A percentile compares a stretch with the other conserved stretches of the same genome.
phyloP scores from a whole-genome alignment of 192 early-diverging fungal species.

The Coemansia sp. region DNA sequence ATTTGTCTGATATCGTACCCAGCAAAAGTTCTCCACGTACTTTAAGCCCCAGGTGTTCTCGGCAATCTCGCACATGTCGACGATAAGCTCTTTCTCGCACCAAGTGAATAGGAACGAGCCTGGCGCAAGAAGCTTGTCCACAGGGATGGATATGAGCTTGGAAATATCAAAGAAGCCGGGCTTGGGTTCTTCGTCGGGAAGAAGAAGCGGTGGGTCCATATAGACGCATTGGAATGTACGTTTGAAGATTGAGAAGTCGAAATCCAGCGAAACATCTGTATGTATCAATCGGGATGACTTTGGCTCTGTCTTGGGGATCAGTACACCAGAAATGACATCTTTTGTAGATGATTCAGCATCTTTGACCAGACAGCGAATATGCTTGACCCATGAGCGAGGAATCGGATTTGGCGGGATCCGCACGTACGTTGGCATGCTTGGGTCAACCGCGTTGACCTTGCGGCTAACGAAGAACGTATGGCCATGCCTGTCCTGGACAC shows the following conservation, averaged over 20 bases:
- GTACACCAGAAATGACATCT: constrained; percentile 31
- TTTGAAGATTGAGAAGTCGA: constrained; percentile 55
- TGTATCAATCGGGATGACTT: constrained; percentile 33
- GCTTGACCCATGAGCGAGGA: constrained; percentile 82
- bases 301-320: constrained; percentile 35
- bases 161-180: constrained; percentile 37
- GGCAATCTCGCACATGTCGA: constrained; percentile 69
- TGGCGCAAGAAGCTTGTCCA: constrained; percentile 63
- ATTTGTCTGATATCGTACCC: constrained; percentile 83
- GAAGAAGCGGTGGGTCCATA: constrained; percentile 85
- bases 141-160: constrained; percentile 39
- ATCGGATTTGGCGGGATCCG: constrained; percentile 83
- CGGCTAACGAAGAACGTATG: constrained; percentile 85
- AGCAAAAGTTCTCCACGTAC: constrained; percentile 96
- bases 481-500: constrained; percentile 79
- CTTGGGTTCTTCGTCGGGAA: constrained; percentile 33
- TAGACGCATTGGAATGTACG: constrained; percentile 79
- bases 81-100: constrained; percentile 91
- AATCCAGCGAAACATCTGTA: constrained; percentile 28
- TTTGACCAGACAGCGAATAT: constrained; percentile 57
- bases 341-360: constrained; percentile 36
- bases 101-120: constrained; percentile 92
- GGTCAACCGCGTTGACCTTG: constrained; percentile 78
- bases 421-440: constrained; percentile 83
- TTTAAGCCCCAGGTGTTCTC: constrained; percentile 78